A percentile compares a stretch with the other conserved stretches of the same genome.
Evolutionary conservation across 192 early-diverging fungal species (phyloP).

Genomic region (Pilobolus umbonatus): DNA sequence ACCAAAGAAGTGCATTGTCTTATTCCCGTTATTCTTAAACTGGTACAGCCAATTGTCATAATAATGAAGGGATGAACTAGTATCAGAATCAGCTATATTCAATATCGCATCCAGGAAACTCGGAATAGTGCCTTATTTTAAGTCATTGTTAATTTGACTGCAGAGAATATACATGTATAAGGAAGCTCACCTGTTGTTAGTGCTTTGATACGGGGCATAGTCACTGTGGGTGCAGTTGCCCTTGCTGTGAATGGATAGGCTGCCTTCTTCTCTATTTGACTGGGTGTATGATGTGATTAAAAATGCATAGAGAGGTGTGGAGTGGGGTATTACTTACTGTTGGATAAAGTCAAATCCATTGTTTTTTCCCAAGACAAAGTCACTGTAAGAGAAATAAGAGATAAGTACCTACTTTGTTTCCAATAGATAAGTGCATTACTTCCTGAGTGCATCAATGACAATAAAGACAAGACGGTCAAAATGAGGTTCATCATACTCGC

Average conservation of each 20-base stretch:
- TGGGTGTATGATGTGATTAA: constrained; percentile 8
- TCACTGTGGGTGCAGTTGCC: constrained; percentile 70
- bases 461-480: constrained; percentile 62
- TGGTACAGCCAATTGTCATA: constrained; percentile 79
- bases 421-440: constrained; percentile 39
- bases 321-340: constrained; percentile 30
- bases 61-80: constrained; percentile 45
- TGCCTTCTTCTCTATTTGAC: constrained; percentile 43
- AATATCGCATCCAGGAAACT: constrained; percentile 78
- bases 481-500: constrained; percentile 22
- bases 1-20: constrained; percentile 75
- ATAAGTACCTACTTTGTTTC: neutral
- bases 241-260: constrained; percentile 51
- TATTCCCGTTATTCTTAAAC: constrained; percentile 41
- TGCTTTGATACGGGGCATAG: constrained; percentile 77
- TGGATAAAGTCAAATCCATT: constrained; percentile 61
- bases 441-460: constrained; percentile 70
- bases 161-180: neutral
- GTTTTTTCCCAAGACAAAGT: constrained; percentile 66
- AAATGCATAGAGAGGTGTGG: neutral
- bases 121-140: constrained; percentile 59
- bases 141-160: too few species aligned
- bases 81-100: constrained; percentile 77
- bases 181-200: constrained; percentile 58
- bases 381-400: constrained; percentile 29